Conservation (phyloP, 371 early-diverging fungal species). For the Zopfochytrium polystomum region DNA sequence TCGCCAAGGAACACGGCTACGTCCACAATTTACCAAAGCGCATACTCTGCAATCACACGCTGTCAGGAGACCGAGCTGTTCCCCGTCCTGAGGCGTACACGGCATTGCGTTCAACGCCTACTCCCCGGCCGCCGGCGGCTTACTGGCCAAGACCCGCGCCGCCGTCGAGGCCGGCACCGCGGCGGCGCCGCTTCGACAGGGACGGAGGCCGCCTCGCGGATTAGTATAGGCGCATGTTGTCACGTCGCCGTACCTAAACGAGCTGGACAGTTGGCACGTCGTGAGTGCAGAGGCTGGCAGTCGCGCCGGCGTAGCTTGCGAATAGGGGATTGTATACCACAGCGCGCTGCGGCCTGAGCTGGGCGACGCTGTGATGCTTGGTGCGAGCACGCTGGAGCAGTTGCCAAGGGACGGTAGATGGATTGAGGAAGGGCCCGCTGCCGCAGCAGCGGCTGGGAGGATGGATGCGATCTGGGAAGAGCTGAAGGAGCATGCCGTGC, state of each 20-base stretch:
- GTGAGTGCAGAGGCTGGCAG: slow-evolving; percentile 2
- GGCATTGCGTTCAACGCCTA: not conserved
- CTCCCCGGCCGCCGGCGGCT: slow-evolving; percentile 12
- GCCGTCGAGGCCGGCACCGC: not conserved
- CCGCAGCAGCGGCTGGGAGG: not conserved
- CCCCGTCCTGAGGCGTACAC: slow-evolving; percentile 1
- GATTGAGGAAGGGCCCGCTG: slow-evolving; percentile 4
- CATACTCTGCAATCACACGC: not conserved
- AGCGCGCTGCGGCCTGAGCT: slow-evolving; percentile 40
- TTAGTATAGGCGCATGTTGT: slow-evolving; percentile 4
- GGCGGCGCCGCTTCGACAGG: not conserved
- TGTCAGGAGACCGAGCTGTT: slow-evolving; percentile 17
- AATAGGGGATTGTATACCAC: slow-evolving; percentile 56
- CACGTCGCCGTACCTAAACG: slow-evolving; percentile 13
- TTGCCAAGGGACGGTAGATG: slow-evolving; percentile 40
- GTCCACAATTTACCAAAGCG: slow-evolving; percentile 9
- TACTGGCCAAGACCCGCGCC: slow-evolving; percentile 17
- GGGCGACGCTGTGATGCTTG: slow-evolving; percentile 42
- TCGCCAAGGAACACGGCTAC: slow-evolving; percentile 6
- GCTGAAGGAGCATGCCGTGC: not conserved
- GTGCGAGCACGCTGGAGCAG: slow-evolving; percentile 34
- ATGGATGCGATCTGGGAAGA: not conserved
- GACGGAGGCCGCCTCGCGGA: not conserved
- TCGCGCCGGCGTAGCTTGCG: slow-evolving; percentile 45
- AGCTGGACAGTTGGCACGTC: slow-evolving; percentile 7